phyloP scores from a whole-genome alignment of 306 rosid species.

The Casuarina glauca region DNA sequence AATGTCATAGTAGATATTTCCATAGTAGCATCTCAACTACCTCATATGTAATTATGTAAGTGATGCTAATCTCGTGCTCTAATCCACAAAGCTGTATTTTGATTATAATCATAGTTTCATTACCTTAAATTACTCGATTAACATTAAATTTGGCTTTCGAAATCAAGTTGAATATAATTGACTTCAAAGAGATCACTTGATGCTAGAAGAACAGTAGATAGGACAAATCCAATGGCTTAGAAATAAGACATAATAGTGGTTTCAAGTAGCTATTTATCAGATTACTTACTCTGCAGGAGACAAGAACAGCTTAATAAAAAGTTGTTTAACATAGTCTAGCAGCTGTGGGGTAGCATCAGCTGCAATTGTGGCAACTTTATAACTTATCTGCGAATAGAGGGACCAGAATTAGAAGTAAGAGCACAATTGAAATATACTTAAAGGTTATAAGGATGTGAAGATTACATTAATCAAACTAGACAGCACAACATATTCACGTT shows the following conservation, averaged over 20 bases:
- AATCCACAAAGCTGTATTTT: background rate
- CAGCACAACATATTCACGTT: conserved; percentile 80
- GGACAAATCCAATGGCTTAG: background rate
- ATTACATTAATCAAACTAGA: conserved; percentile 78
- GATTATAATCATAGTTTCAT: background rate
- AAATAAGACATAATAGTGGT: background rate
- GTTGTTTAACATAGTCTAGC: conserved; percentile 49
- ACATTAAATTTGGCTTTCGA: background rate
- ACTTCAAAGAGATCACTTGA: background rate
- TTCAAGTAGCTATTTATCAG: conserved; percentile 12
- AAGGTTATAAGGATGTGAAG: conserved; percentile 28
- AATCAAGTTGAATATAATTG: background rate
- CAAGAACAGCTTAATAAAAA: conserved; percentile 63
- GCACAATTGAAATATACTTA: conserved; percentile 16
- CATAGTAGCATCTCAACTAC: no score
- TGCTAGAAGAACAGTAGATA: background rate
- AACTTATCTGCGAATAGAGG: conserved; percentile 59
- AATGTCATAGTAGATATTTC: no score
- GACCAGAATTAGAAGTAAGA: conserved; percentile 30
- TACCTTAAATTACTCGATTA: no score
- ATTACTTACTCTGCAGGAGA: conserved; percentile 73
- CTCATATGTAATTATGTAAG: background rate
- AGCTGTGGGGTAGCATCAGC: conserved; percentile 82
- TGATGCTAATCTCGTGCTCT: background rate
- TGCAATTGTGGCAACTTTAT: conserved; percentile 52